Evolutionary conservation across 192 early-diverging fungal species (phyloP).

Genomic region (Lobosporangium transversale): DNA sequence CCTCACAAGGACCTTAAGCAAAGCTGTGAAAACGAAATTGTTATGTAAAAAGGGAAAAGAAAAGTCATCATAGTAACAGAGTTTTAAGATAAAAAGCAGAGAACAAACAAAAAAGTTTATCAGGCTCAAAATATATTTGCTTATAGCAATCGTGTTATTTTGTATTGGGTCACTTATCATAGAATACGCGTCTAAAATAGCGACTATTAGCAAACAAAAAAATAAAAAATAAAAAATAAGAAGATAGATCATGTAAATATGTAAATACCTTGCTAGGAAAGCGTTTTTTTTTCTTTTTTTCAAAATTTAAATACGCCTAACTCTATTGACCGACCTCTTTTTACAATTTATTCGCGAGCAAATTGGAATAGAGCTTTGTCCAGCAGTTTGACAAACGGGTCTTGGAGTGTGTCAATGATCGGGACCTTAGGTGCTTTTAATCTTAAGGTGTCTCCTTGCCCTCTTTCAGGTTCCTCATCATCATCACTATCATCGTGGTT

Average conservation of each 20-base stretch:
- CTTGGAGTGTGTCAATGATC: slow-evolving; percentile 24
- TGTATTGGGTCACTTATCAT: too few relatives aligned
- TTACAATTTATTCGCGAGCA: slow-evolving; percentile 30
- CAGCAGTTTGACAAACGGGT: slow-evolving; percentile 24
- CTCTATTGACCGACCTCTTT: not conserved
- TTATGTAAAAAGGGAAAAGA: slow-evolving; percentile 76
- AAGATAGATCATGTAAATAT: too few relatives aligned
- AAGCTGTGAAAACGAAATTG: slow-evolving; percentile 92
- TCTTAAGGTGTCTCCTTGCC: slow-evolving; percentile 4
- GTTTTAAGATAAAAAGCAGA: too few relatives aligned
- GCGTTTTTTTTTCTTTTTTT: not conserved
- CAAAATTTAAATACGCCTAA: not conserved
- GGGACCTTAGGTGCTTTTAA: slow-evolving; percentile 35
- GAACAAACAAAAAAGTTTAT: too few relatives aligned
- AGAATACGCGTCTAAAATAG: too few relatives aligned
- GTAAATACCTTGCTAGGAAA: too few relatives aligned
- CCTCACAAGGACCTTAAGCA: slow-evolving; percentile 96
- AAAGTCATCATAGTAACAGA: not conserved
- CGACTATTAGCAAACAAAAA: too few relatives aligned
- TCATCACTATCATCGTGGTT: not conserved
- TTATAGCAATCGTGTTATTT: too few relatives aligned
- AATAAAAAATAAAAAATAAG: too few relatives aligned
- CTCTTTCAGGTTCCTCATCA: slow-evolving; percentile 15
- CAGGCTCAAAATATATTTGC: too few relatives aligned
- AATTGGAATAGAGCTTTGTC: slow-evolving; percentile 32